Evolutionary conservation across 495 filamentous ascomycete genomes (phyloP), one percentile per base, ranked within the genome.

Genomic region (Xeromyces bisporus): DNA sequence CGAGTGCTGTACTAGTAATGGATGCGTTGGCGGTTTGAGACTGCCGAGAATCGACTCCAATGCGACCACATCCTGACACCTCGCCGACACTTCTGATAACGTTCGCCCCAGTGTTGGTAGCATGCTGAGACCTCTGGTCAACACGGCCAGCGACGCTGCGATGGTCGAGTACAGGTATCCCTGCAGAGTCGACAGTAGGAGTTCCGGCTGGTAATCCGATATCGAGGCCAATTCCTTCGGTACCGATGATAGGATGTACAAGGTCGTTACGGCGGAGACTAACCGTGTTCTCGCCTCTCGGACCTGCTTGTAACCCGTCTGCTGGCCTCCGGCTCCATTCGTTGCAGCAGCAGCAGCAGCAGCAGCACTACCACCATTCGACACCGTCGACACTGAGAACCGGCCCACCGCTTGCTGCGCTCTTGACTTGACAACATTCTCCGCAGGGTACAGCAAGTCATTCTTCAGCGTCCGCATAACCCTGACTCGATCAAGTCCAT

Each of bases 21-120:
- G 73, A 37, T 83, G 78, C 0, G 51, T 29, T 1, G 80, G 82
- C 1, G 71, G 60, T 29, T 70, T 76, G 2, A 71, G 73, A 8
- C 60, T 62, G 24, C 66, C 71, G 21, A 97, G 67, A 15, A 93
- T 70, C 2, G 70, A 62, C 52, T 96, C 87, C 1, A 96, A 51
- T 2, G 82, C 81, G 7, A 87, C 76, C 15, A 96, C 74, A 36
- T 89, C 91, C 54, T 93, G 82, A 45, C 91, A 93, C 27, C 82
- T 65, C 4, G 74, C 71, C 6, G 80, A 77, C 10, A 93, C 68
- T 45, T 96, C 89, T 15, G 69, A 57, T 4, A 97, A 66, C 2
- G 82, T 75, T 17, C 82, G 68, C 26, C 94, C 84, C 24, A 97
- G 66, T 0, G 67, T 78, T 1, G 89, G 83, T 9, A 94, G 60